phyloP scores from a whole-genome alignment of 306 rosid species.

The Casuarina cunninghamiana region DNA sequence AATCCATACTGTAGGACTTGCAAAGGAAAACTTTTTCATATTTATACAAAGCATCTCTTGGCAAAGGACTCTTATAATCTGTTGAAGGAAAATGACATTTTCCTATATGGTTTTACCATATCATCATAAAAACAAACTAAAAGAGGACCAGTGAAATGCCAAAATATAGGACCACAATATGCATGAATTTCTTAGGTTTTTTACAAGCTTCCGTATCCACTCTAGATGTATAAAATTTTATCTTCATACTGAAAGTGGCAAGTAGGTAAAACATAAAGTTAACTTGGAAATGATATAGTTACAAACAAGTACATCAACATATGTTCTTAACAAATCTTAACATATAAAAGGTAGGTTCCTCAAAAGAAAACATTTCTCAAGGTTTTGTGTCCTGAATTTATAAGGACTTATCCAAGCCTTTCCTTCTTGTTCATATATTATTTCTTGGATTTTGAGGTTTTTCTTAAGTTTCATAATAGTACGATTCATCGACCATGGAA shows the following conservation, averaged over 20 bases:
- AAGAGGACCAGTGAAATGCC: too few relatives aligned
- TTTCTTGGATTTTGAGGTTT: slow-evolving; percentile 78
- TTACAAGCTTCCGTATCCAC: slow-evolving; percentile 78
- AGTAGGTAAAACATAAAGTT: slow-evolving; percentile 6
- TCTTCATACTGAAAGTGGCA: slow-evolving; percentile 65
- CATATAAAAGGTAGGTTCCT: slow-evolving; percentile 82
- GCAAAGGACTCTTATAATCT: too few relatives aligned
- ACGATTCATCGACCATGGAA: neutral
- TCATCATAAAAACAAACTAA: too few relatives aligned
- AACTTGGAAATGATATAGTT: slow-evolving; percentile 11
- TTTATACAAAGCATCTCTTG: too few relatives aligned
- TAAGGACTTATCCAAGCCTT: slow-evolving; percentile 94
- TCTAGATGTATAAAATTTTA: slow-evolving; percentile 89
- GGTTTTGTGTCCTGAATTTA: slow-evolving; percentile 76
- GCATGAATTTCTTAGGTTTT: slow-evolving; percentile 27
- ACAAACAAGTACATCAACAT: neutral
- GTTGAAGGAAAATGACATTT: too few relatives aligned
- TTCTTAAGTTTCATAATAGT: slow-evolving; percentile 62
- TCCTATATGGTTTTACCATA: too few relatives aligned
- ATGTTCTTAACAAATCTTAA: slow-evolving; percentile 47
- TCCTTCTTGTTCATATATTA: slow-evolving; percentile 89
- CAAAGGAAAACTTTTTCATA: too few relatives aligned
- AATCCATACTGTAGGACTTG: too few relatives aligned
- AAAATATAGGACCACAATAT: too few relatives aligned
- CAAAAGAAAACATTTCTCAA: slow-evolving; percentile 71